Conservation (phyloP, 2,329 filamentous ascomycete genomes). For the Keithomyces neogunnii region DNA sequence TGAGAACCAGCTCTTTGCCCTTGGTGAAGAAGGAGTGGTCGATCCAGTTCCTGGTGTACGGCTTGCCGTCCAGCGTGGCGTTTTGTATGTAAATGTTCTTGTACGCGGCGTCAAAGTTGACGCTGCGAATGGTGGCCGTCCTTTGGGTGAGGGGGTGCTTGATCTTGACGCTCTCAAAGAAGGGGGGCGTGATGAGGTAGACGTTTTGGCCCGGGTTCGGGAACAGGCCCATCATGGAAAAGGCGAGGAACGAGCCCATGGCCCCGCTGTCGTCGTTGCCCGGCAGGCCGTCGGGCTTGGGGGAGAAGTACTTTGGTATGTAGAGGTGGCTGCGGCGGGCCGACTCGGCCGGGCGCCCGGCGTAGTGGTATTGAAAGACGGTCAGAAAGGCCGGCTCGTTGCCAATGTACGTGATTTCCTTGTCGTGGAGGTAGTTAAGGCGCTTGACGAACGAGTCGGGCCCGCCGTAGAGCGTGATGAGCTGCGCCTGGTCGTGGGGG, state of each 20-base stretch:
- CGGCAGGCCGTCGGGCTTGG: slow-evolving; percentile 50
- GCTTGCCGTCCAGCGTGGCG: slow-evolving; percentile 51
- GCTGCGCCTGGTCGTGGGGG: slow-evolving; percentile 41
- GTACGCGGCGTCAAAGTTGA: slow-evolving; percentile 54
- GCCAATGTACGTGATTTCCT: slow-evolving; percentile 56
- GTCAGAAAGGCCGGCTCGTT: slow-evolving; percentile 54
- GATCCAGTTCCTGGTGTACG: slow-evolving; percentile 59
- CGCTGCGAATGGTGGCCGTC: slow-evolving; percentile 48
- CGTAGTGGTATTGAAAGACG: slow-evolving; percentile 63
- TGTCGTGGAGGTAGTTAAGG: slow-evolving; percentile 56
- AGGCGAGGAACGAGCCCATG: slow-evolving; percentile 59
- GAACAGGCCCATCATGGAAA: slow-evolving; percentile 63
- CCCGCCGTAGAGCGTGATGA: slow-evolving; percentile 55
- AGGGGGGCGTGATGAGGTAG: slow-evolving; percentile 63
- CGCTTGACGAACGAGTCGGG: slow-evolving; percentile 46
- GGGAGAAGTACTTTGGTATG: slow-evolving; percentile 55
- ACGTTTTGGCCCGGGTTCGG: slow-evolving; percentile 61
- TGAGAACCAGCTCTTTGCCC: slow-evolving; percentile 55
- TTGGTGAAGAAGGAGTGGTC: slow-evolving; percentile 59
- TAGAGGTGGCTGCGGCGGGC: slow-evolving; percentile 51
- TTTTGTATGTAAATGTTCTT: slow-evolving; percentile 55
- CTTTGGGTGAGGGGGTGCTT: slow-evolving; percentile 49
- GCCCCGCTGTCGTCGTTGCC: slow-evolving; percentile 65
- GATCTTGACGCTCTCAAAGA: slow-evolving; percentile 53
- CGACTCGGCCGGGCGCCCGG: slow-evolving; percentile 50